Evolutionary conservation across 768 basidiomycete species (phyloP).

Genomic region (Daedaleopsis sinensis): DNA sequence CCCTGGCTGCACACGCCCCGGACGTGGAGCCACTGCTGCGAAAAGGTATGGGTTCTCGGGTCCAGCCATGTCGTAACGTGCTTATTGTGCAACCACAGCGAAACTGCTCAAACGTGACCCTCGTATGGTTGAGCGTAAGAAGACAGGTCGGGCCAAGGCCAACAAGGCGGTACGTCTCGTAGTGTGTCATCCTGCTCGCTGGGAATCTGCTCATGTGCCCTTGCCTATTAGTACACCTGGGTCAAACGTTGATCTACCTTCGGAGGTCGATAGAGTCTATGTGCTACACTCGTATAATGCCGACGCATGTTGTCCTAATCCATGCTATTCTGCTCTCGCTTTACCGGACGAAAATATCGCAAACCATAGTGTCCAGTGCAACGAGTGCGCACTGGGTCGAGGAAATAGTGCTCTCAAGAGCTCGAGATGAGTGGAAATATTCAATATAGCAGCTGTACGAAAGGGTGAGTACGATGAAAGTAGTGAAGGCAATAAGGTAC

Average conservation of each 20-base stretch:
- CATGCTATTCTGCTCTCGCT: neutral
- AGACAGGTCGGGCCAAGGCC: constrained; percentile 91
- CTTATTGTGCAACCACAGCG: constrained; percentile 46
- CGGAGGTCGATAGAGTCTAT: neutral
- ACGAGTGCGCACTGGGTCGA: neutral
- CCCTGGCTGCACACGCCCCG: constrained; percentile 71
- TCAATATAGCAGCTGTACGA: neutral
- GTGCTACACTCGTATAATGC: constrained; percentile 8
- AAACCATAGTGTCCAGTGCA: neutral
- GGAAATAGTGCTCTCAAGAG: neutral
- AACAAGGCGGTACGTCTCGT: constrained; percentile 77
- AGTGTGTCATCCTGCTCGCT: constrained; percentile 5
- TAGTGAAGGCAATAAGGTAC: constrained; percentile 9
- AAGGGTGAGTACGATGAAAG: neutral
- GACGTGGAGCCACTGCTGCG: constrained; percentile 65
- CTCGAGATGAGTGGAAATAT: neutral
- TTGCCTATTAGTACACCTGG: constrained; percentile 76
- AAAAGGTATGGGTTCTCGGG: constrained; percentile 58
- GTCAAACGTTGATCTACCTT: constrained; percentile 77
- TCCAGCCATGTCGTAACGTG: neutral
- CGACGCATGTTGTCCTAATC: constrained; percentile 8
- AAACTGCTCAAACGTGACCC: constrained; percentile 89
- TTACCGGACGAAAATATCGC: neutral
- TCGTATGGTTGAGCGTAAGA: constrained; percentile 98
- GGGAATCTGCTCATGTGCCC: constrained; percentile 15